These are phyloP conservation scores for Paralagenidium karlingii DNA, from an alignment of 352 stramenopile species.

Conservation along the genomic window DNA sequence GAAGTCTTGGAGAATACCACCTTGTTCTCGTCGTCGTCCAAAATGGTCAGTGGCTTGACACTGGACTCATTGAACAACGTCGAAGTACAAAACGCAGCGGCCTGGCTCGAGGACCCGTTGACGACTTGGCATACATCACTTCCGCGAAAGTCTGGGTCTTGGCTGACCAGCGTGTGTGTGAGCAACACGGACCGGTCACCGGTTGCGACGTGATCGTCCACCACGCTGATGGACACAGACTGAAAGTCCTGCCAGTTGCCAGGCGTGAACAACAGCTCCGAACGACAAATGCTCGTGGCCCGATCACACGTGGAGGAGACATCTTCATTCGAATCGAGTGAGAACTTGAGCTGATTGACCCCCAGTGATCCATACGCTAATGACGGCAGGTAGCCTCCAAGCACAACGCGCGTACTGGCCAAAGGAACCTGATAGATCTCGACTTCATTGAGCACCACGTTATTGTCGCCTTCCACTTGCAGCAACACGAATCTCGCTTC, in stretches of 20 bases:
- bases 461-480: slow-evolving; percentile 46
- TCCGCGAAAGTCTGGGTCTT: slow-evolving; percentile 29
- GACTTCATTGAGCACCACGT: slow-evolving; percentile 40
- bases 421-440: slow-evolving; percentile 52
- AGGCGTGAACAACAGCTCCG: slow-evolving; percentile 45
- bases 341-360: slow-evolving; percentile 35
- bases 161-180: slow-evolving; percentile 25
- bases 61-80: slow-evolving; percentile 31
- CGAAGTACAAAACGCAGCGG: too few species aligned
- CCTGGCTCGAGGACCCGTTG: neutral
- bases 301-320: slow-evolving; percentile 14
- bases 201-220: slow-evolving; percentile 39
- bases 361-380: slow-evolving; percentile 10
- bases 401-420: slow-evolving; percentile 21
- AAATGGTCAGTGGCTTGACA: slow-evolving; percentile 28
- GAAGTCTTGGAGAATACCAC: slow-evolving; percentile 30
- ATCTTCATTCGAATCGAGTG: slow-evolving; percentile 9
- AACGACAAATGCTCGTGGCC: slow-evolving; percentile 26
- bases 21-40: slow-evolving; percentile 54
- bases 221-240: slow-evolving; percentile 16
- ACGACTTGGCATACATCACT: slow-evolving; percentile 11
- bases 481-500: slow-evolving; percentile 31
- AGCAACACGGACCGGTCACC: slow-evolving; percentile 33
- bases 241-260: slow-evolving; percentile 28
- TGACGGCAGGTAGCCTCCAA: slow-evolving; percentile 46